A percentile compares a stretch with the other conserved stretches of the same genome.
phyloP scores from a whole-genome alignment of 225 moss, liverwort and hornwort species.

The Neckera pumila region DNA sequence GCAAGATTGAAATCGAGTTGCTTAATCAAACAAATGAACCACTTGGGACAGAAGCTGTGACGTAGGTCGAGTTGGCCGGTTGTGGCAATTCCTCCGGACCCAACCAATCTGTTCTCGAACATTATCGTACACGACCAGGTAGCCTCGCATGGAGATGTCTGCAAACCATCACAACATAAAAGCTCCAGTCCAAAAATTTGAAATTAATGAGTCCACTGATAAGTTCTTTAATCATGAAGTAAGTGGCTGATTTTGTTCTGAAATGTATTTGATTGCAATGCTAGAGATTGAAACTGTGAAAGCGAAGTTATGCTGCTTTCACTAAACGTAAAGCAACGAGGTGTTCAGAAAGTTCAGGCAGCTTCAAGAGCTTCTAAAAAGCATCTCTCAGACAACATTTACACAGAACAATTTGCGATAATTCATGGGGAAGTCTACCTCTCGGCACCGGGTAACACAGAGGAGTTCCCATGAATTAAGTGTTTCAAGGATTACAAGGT shows the following conservation, averaged over 20 bases:
- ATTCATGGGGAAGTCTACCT: neutral
- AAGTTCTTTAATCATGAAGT: neutral
- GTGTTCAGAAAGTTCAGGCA: neutral
- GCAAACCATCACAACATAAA: neutral
- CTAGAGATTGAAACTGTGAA: neutral
- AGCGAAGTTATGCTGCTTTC: neutral
- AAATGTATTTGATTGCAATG: too few species aligned
- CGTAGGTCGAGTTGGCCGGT: slow-evolving; percentile 25
- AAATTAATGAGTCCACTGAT: neutral
- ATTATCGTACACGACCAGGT: slow-evolving; percentile 78
- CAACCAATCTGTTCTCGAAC: slow-evolving; percentile 70
- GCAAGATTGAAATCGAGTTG: neutral
- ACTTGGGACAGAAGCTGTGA: slow-evolving; percentile 25
- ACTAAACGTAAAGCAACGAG: neutral
- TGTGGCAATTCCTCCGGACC: slow-evolving; percentile 60
- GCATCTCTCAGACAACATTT: neutral
- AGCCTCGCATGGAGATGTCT: slow-evolving; percentile 87
- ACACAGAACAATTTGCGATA: neutral
- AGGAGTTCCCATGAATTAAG: neutral
- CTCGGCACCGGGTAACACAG: neutral
- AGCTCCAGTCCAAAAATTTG: neutral
- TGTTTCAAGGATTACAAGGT: neutral
- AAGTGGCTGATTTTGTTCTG: neutral
- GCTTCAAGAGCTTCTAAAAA: neutral
- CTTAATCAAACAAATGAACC: slow-evolving; percentile 26